These are phyloP conservation scores for Incumbomyces delicatus DNA, from an alignment of 2,329 filamentous ascomycete genomes.

Conservation along the genomic window DNA sequence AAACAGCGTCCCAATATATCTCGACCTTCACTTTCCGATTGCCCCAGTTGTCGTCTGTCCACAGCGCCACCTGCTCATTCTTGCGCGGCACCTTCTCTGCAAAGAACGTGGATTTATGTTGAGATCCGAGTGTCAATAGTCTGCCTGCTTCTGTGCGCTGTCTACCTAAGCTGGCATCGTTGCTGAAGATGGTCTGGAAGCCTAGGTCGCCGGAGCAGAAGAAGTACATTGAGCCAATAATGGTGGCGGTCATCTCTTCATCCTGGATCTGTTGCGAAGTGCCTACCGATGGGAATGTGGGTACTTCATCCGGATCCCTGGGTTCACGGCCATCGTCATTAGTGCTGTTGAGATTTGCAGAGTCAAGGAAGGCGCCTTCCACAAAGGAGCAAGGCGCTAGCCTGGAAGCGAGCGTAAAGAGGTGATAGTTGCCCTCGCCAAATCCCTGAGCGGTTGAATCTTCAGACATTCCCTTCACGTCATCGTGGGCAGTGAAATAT, in stretches of 20 bases:
- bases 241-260: neutral
- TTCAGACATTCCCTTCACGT: neutral
- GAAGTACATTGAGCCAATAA: neutral
- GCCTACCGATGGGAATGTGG: no score
- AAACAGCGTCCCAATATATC: slow-evolving; percentile 17
- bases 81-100: slow-evolving; percentile 12
- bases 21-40: slow-evolving; percentile 15
- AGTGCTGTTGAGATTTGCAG: neutral
- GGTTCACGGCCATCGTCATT: neutral
- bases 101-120: slow-evolving; percentile 13
- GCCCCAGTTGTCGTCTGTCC: slow-evolving; percentile 14
- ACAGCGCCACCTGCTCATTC: slow-evolving; percentile 17
- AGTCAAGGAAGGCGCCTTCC: neutral
- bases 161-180: neutral
- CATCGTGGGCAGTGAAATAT: slow-evolving; percentile 44
- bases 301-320: no score
- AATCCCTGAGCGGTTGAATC: neutral
- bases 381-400: slow-evolving; percentile 7
- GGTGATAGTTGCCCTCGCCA: neutral
- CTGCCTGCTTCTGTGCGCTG: slow-evolving; percentile 1
- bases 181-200: slow-evolving; percentile 5
- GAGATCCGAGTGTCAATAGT: neutral
- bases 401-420: slow-evolving; percentile 5
- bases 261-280: neutral
- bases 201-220: neutral